phyloP scores from a whole-genome alignment of 2,329 filamentous ascomycete genomes.

The Elsinoe ampelina region DNA sequence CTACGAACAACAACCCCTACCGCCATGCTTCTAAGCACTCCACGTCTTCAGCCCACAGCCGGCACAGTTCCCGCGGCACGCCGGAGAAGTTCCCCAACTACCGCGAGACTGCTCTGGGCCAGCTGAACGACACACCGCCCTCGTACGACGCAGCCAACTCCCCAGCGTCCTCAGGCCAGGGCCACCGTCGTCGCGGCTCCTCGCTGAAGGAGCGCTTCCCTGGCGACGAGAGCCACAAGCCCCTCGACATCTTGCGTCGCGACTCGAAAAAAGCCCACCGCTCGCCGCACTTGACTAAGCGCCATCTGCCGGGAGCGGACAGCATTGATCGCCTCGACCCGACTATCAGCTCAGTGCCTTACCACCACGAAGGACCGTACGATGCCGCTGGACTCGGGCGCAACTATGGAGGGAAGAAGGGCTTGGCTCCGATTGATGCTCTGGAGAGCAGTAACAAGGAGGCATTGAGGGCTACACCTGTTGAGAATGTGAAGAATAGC shows the following conservation, averaged over 20 bases:
- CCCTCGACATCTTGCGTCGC: constrained; percentile 56
- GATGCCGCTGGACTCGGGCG: constrained; percentile 70
- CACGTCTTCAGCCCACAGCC: constrained; percentile 19
- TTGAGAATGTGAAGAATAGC: constrained; percentile 66
- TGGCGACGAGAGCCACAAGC: constrained; percentile 55
- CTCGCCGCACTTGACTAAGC: constrained; percentile 56
- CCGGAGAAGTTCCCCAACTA: constrained; percentile 39
- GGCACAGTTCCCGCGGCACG: constrained; percentile 41
- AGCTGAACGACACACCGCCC: constrained; percentile 22
- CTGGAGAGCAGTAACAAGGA: constrained; percentile 63
- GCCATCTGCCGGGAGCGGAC: constrained; percentile 60
- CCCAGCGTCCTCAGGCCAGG: neutral
- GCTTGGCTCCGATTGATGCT: constrained; percentile 63
- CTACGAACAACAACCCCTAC: constrained; percentile 36
- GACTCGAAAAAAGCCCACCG: constrained; percentile 59
- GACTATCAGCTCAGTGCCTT: constrained; percentile 51
- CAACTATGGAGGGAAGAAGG: constrained; percentile 47
- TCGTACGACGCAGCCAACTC: constrained; percentile 22
- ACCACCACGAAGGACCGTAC: constrained; percentile 86
- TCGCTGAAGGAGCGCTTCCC: constrained; percentile 53
- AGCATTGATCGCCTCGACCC: constrained; percentile 71
- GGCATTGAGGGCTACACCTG: constrained; percentile 70
- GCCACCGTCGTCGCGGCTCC: constrained; percentile 33
- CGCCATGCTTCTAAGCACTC: constrained; percentile 21
- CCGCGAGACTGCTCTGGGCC: constrained; percentile 35